phyloP scores from a whole-genome alignment of 2,329 filamentous ascomycete species.

The Xylariales sp. region DNA sequence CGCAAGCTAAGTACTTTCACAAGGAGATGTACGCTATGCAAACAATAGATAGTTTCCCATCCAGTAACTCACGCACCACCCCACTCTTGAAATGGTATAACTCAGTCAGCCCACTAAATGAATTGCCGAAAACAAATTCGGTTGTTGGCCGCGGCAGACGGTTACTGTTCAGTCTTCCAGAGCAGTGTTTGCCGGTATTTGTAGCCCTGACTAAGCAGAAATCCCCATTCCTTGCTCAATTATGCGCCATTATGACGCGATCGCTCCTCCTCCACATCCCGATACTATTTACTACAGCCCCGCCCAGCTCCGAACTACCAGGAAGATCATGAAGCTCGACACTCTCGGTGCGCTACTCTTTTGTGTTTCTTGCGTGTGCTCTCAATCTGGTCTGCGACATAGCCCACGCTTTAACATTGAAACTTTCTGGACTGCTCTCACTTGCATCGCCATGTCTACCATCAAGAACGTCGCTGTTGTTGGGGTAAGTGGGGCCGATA shows the following conservation, averaged over 20 bases:
- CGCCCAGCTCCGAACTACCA: neutral
- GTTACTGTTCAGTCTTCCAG: too few relatives aligned
- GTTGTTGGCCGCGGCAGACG: too few relatives aligned
- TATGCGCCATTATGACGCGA: constrained; percentile 8
- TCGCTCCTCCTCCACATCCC: constrained; percentile 5
- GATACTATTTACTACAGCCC: constrained; percentile 3
- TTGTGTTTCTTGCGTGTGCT: neutral
- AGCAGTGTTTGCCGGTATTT: too few relatives aligned
- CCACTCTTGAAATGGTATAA: too few relatives aligned
- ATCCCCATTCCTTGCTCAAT: constrained; percentile 2
- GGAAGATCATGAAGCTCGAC: neutral
- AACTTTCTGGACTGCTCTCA: neutral
- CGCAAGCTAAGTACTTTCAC: too few relatives aligned
- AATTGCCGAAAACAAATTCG: too few relatives aligned
- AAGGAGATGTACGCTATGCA: too few relatives aligned
- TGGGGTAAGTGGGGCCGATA: constrained; percentile 8
- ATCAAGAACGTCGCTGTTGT: constrained; percentile 13
- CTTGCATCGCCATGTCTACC: constrained; percentile 5
- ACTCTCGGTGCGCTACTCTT: neutral
- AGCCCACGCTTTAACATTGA: neutral
- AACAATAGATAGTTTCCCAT: too few relatives aligned
- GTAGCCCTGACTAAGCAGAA: too few relatives aligned
- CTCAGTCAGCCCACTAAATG: too few relatives aligned
- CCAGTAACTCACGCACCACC: too few relatives aligned
- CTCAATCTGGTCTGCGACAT: neutral